phyloP scores from a whole-genome alignment of 768 basidiomycete species.

The Postia placenta region DNA sequence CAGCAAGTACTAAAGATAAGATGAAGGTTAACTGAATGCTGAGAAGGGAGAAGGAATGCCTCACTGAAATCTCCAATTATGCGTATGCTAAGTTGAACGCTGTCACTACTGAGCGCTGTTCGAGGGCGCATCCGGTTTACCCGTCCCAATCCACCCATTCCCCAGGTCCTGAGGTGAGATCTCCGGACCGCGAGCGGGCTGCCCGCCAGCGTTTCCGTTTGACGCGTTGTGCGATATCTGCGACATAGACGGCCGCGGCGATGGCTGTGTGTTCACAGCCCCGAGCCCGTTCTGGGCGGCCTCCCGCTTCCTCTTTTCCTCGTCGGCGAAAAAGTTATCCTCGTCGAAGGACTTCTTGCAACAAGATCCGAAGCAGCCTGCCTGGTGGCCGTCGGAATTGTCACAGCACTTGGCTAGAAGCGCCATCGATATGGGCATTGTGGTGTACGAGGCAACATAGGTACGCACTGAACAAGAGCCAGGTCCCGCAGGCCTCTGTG shows the following conservation, averaged over 20 bases:
- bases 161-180: too few species aligned
- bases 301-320: neutral
- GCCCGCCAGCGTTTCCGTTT: too few species aligned
- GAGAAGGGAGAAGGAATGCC: too few species aligned
- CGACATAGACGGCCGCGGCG: neutral
- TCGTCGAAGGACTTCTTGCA: conserved; percentile 3
- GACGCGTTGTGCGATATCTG: too few species aligned
- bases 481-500: neutral
- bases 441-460: neutral
- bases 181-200: too few species aligned
- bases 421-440: neutral
- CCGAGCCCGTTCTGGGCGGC: neutral
- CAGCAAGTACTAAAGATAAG: too few species aligned
- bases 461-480: neutral
- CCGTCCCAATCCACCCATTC: too few species aligned
- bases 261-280: neutral
- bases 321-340: neutral
- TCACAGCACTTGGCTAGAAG: neutral
- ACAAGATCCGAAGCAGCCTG: neutral
- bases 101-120: too few species aligned
- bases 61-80: too few species aligned
- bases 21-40: too few species aligned
- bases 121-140: too few species aligned
- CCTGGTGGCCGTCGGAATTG: neutral
- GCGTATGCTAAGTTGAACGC: too few species aligned